Evolutionary conservation across 768 basidiomycete genomes (phyloP).

Genomic region (Kwoniella heveanensis): DNA sequence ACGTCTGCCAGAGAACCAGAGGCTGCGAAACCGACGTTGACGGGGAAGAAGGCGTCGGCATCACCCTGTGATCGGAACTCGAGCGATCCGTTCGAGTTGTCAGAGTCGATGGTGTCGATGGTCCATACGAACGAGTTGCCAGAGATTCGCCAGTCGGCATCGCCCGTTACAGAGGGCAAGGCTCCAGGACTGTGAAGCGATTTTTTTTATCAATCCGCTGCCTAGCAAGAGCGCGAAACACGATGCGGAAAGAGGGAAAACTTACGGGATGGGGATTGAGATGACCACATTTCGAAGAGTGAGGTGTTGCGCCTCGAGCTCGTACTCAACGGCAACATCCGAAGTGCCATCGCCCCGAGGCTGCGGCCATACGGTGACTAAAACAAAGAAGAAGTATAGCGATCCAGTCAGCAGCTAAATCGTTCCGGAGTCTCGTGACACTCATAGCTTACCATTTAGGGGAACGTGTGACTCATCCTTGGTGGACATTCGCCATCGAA

Average conservation of each 20-base stretch:
- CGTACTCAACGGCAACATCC: constrained; percentile 95
- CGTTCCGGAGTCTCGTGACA: no score
- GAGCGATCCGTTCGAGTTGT: constrained; percentile 72
- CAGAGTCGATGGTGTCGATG: constrained; percentile 67
- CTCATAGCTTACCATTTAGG: constrained; percentile 71
- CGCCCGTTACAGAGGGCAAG: constrained; percentile 43
- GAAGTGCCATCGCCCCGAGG: constrained; percentile 87
- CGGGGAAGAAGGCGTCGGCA: constrained; percentile 90
- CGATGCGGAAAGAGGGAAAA: constrained; percentile 30
- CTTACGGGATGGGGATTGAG: constrained; percentile 89
- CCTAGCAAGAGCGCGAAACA: not conserved
- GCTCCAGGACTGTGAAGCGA: constrained; percentile 25
- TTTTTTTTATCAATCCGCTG: not conserved
- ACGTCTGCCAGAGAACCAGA: constrained; percentile 80
- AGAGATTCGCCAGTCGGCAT: constrained; percentile 73
- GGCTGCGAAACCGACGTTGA: constrained; percentile 76
- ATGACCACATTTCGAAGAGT: constrained; percentile 82
- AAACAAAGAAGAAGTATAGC: not conserved
- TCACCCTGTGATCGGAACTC: constrained; percentile 87
- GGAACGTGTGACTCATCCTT: constrained; percentile 91
- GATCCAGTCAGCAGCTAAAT: constrained; percentile 6
- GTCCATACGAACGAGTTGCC: constrained; percentile 81
- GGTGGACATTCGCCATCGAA: constrained; percentile 89
- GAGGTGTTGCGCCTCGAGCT: constrained; percentile 81
- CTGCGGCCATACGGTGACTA: constrained; percentile 97